Evolutionary conservation across 805 yeast species (phyloP), one percentile per base, ranked within the genome.

Genomic region (Yamadazyma endophytica): DNA sequence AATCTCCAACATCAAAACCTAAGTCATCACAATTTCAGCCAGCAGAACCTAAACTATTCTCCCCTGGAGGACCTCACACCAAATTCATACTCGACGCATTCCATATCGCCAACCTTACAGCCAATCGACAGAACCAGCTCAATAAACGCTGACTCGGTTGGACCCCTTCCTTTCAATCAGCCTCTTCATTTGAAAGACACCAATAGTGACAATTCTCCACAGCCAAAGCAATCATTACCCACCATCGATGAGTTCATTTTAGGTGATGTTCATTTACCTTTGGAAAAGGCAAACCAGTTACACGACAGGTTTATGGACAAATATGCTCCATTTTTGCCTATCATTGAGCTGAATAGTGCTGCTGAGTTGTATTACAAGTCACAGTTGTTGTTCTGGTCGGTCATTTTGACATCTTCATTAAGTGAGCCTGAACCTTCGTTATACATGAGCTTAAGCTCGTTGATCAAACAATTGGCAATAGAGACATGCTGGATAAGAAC

Each of bases 401-500:
- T 88, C 2, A 82, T 86, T 66, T 64, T 85, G 26, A 86, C 95
- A 0, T 95, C 96, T 0, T 78, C 92, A 26, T 61, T 82, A 13
- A 79, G 94, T 0, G 95, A 88, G 46, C 90, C 95, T 0, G 90
- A 84, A 29, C 96, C 97, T 3, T 70, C 83, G 0, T 52, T 87
- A 27, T 89, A 89, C 62, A 75, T 76, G 56, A 70, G 82, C 17
- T 62, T 88, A 27, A 82, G 92, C 11, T 75, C 85, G 2, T 65
- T 86, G 24, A 83, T 89, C 43, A 85, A 84, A 48, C 92, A 85
- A 48, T 61, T 88, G 43, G 95, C 95, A 0, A 86, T 86, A 32
- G 95, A 85, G 49, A 85, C 94, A 0, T 87, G 96, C 58, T 86
- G 96, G 94, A 77, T 88, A 29, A 66, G 89, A 35, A 89, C 97